Conservation (phyloP, 768 basidiomycete species). For the Scleroderma citrinum region DNA sequence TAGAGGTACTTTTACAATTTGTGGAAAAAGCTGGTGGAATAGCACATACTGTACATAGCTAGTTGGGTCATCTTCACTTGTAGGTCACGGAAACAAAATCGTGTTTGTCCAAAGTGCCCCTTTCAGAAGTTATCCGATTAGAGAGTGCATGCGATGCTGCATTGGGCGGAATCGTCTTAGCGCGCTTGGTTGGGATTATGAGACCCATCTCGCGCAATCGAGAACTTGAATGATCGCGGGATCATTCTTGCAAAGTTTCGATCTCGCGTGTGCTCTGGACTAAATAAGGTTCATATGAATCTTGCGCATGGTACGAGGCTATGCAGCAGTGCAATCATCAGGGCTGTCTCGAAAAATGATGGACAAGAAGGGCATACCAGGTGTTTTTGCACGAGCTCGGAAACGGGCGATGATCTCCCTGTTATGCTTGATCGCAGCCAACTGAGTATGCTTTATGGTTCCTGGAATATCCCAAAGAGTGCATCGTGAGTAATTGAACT, state of each 20-base stretch:
- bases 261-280: conserved; percentile 55
- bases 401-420: conserved; percentile 64
- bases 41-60: too few relatives aligned
- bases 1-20: too few relatives aligned
- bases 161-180: too few relatives aligned
- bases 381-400: conserved; percentile 45
- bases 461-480: conserved; percentile 40
- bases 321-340: neutral
- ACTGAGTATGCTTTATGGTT: conserved; percentile 80
- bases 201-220: too few relatives aligned
- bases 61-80: too few relatives aligned
- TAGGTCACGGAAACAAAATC: too few relatives aligned
- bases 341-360: neutral
- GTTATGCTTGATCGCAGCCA: conserved; percentile 72
- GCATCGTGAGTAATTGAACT: neutral
- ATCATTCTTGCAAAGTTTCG: conserved; percentile 57
- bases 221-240: neutral
- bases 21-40: too few relatives aligned
- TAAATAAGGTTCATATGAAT: conserved; percentile 56
- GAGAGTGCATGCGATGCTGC: too few relatives aligned
- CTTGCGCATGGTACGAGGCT: conserved; percentile 47
- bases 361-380: conserved; percentile 32
- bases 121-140: too few relatives aligned
- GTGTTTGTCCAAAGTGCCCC: too few relatives aligned
- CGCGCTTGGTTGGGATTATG: too few relatives aligned